Percentiles rank a stretch among this genome's conserved stretches.
Conservation (phyloP, 192 early-diverging fungal genomes). For the Thoreauomyces humboldtii region DNA sequence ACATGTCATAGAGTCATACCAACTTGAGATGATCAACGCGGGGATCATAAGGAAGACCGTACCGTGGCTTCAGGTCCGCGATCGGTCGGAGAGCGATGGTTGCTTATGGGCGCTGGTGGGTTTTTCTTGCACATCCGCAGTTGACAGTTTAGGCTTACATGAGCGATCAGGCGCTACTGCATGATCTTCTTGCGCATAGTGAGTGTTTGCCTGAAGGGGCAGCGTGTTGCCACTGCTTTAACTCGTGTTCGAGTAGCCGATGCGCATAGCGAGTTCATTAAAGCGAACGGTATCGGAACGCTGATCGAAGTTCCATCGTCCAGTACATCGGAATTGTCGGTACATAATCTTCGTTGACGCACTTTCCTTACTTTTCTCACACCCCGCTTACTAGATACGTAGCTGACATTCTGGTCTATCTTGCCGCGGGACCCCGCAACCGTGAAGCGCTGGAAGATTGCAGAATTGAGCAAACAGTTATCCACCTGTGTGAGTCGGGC, state of each 20-base stretch:
- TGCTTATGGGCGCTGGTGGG: conserved; percentile 70
- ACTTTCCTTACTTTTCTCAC: no score
- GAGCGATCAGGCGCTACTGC: conserved; percentile 35
- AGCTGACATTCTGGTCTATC: conserved; percentile 52
- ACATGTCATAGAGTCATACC: conserved; percentile 49
- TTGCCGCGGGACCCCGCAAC: conserved; percentile 24
- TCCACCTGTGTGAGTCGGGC: conserved; percentile 40
- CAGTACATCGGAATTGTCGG: no score
- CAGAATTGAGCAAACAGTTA: conserved; percentile 28
- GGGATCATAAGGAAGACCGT: conserved; percentile 63
- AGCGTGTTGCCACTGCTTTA: conserved; percentile 38
- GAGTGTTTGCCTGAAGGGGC: conserved; percentile 30
- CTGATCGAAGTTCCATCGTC: no score
- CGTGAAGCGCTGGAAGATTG: conserved; percentile 30
- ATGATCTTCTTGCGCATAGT: conserved; percentile 44
- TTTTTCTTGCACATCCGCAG: conserved; percentile 13
- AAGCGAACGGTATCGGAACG: no score
- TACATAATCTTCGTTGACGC: no score
- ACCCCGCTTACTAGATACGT: no score
- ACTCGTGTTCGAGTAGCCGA: no score
- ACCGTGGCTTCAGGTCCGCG: conserved; percentile 58
- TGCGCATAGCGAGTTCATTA: no score
- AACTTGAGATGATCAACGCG: conserved; percentile 57
- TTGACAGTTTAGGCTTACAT: no score
- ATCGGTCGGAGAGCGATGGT: conserved; percentile 54